These are phyloP conservation scores for Aspergillus alliaceus DNA, from an alignment of 2,329 filamentous ascomycete genomes.

Conservation along the genomic window DNA sequence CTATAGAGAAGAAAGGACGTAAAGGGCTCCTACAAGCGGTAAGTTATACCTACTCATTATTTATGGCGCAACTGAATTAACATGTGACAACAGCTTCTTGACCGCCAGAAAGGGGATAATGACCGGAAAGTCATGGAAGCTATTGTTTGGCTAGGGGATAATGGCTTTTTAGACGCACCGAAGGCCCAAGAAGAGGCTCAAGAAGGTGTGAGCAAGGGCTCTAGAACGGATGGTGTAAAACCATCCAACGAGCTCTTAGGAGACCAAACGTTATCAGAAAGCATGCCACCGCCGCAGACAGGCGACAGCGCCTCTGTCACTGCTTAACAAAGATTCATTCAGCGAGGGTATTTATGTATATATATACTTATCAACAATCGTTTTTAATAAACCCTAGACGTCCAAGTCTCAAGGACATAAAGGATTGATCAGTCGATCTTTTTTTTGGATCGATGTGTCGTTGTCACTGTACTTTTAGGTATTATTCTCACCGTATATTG, in stretches of 20 bases:
- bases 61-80: neutral
- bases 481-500: neutral
- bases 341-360: neutral
- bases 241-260: neutral
- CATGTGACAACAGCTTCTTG: slow-evolving; percentile 36
- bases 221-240: neutral
- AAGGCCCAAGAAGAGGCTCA: neutral
- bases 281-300: too few relatives aligned
- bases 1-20: slow-evolving; percentile 29
- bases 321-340: neutral
- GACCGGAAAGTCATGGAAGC: slow-evolving; percentile 42
- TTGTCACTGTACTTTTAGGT: neutral
- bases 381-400: neutral
- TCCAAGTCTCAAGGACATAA: neutral
- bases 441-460: neutral
- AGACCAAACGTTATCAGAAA: neutral
- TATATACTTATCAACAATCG: neutral
- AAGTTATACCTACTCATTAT: slow-evolving; percentile 17
- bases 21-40: slow-evolving; percentile 48
- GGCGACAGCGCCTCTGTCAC: neutral
- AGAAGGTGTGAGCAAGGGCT: neutral
- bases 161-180: slow-evolving; percentile 37
- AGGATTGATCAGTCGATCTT: neutral
- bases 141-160: slow-evolving; percentile 44
- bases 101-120: slow-evolving; percentile 44